Base-by-base conservation (phyloP, 2,329 filamentous ascomycete species). In the Scedosporium minutisporum region DNA sequence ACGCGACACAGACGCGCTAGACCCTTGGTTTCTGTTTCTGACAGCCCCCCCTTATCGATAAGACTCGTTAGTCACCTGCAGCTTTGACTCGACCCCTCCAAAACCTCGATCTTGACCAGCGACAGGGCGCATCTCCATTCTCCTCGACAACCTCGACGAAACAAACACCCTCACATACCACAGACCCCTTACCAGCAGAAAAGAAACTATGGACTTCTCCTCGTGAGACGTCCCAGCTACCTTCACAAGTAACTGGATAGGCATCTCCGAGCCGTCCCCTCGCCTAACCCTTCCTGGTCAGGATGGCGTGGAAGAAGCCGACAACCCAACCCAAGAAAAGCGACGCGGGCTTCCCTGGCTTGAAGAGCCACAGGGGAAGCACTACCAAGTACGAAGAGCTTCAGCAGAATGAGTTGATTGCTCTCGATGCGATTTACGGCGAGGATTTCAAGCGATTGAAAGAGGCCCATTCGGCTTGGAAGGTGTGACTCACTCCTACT, bases 361-460 rank as follows among this genome's bases (percentile, higher is more conserved):
- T 83, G 66, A 77, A 76, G 67, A 73, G 76, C 66, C 70, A 73
- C 64, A 75, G 75, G 67, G 72, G 76, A 64, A 72, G 78, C 64
- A 68, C 75, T 58, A 82, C 82, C 16, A 78, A 92, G 71, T 96
- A 97, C 76, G 85, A 87, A 66, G 89, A 96, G 75, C 86, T 90
- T 41, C 95, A 97, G 76, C 82, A 89, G 69, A 90, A 96, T 71
- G 95, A 97, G 77, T 81, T 96, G 63, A 84, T 95, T 71, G 93
- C 87, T 55, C 80, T 97, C 64, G 83, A 89, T 69, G 90, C 93
- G 51, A 96, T 97, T 59, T 97, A 95, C 71, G 88, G 87, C 67
- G 91, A 96, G 64, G 93, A 97, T 71, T 97, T 91, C 71, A 81
- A 88, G 68, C 86, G 88, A 71, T 84, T 91, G 69, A 84, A 88